A percentile compares a stretch with the other conserved stretches of the same genome.
These are phyloP conservation scores for Cystofilobasidium bisporidii DNA, from an alignment of 768 basidiomycete genomes.

Conservation along the genomic window DNA sequence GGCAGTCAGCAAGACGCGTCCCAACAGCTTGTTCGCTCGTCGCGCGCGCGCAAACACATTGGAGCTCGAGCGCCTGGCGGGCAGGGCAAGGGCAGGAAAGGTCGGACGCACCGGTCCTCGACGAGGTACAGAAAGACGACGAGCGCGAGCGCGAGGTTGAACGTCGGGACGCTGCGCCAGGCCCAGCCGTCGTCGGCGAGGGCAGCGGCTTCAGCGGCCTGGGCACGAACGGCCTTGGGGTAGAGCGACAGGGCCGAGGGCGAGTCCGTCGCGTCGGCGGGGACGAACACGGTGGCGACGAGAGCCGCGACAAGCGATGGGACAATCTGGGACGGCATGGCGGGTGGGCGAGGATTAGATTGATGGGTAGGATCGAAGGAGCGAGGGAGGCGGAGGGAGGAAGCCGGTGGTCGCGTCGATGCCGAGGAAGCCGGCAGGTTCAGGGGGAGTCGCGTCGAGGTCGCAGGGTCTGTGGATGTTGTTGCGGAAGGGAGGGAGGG, in stretches of 20 bases:
- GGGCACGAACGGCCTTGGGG: background rate
- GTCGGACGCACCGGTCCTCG: slow-evolving; percentile 5
- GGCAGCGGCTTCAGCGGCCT: too few species aligned
- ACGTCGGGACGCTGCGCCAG: background rate
- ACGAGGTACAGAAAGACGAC: slow-evolving; percentile 7
- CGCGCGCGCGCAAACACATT: background rate
- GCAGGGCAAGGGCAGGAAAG: too few species aligned
- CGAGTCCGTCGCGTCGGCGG: background rate
- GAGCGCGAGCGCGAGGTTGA: background rate
- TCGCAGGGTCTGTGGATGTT: too few species aligned
- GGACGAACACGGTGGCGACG: background rate
- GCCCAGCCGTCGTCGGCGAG: background rate
- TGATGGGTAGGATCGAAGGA: background rate
- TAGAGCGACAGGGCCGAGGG: background rate
- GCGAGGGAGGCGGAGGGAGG: background rate
- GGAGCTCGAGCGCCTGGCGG: background rate
- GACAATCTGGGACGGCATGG: background rate
- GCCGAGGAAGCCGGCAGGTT: too few species aligned
- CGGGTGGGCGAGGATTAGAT: too few species aligned
- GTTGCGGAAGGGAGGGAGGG: too few species aligned
- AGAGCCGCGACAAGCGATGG: background rate
- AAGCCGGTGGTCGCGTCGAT: background rate
- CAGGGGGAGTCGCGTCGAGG: too few species aligned
- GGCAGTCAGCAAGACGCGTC: background rate
- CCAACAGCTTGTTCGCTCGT: background rate